Evolutionary conservation across 768 basidiomycete species (phyloP), one percentile per base, ranked within the genome.

Genomic region (Russula olivacea): DNA sequence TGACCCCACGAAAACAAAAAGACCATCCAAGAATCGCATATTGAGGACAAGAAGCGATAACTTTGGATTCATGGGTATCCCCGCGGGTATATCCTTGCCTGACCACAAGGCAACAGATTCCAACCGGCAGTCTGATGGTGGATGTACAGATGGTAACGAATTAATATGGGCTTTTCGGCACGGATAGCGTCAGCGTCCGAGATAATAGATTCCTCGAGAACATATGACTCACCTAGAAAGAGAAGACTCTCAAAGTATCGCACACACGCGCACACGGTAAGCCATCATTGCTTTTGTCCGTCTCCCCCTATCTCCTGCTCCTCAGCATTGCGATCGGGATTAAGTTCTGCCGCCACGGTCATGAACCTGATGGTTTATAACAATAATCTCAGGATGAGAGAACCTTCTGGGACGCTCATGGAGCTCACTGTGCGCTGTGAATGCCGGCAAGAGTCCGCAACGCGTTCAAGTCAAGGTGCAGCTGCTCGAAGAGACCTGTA

Each of bases 371-470:
- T 5, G 12, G 19, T 32, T 36, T 9, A 38, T 30, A 59, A 23
- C 40, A 60, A 30, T 47, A 38, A 52, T 32, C 36, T 19, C 41
- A 49, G 47, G 56, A 15, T 4, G 34, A 52, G 11, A 19, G 38
- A 25, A 8, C n/a, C 11, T 19, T 10, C 5, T 30, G 21, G 47
- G 11, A 8, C 23, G 30, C 12, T 19, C 17, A 12, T 30, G 45
- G 6, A 17, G 76, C 86, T 69, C 72, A 91, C 91, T 91, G 92
- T 58, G 91, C 87, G 21, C 87, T 89, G 72, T 91, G 88, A 54
- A 86, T 78, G 0, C 87, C 88, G 15, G 90, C 87, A 65, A 94
- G 84, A 34, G 83, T 83, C 59, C 83, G 76, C 90, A 93, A 92
- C 17, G 88, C 84, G 61, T 87, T 81, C 58, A 93, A 74, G 75